phyloP scores from a whole-genome alignment of 2,329 filamentous ascomycete species.

The Talaromyces marneffei region DNA sequence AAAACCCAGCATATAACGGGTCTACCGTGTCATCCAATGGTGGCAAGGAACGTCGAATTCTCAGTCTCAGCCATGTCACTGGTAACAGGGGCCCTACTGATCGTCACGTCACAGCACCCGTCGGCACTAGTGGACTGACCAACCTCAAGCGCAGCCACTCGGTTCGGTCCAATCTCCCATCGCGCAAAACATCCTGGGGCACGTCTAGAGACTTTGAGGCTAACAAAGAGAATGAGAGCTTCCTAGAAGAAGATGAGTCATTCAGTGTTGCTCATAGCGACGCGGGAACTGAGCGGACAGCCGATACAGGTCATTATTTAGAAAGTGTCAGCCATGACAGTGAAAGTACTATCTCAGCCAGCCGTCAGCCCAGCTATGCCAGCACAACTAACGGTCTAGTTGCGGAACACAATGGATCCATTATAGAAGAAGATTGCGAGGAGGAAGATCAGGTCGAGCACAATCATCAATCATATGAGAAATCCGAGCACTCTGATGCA shows the following conservation, averaged over 20 bases:
- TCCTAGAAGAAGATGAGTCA: conserved; percentile 56
- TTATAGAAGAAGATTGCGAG: conserved; percentile 20
- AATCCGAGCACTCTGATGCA: conserved; percentile 14
- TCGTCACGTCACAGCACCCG: conserved; percentile 25
- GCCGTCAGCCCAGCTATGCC: conserved; percentile 36
- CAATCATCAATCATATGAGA: conserved; percentile 23
- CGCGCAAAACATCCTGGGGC: conserved; percentile 67
- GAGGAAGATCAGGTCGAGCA: conserved; percentile 22
- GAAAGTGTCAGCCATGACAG: conserved; percentile 35
- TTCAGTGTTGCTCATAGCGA: conserved; percentile 47
- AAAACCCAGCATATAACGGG: conserved; percentile 30
- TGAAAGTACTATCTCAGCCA: conserved; percentile 33
- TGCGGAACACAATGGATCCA: conserved; percentile 23
- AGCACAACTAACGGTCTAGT: conserved; percentile 34
- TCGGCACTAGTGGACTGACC: conserved; percentile 39
- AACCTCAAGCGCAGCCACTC: conserved; percentile 73
- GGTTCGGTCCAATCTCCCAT: conserved; percentile 57
- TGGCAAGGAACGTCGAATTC: conserved; percentile 66
- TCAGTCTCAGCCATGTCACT: conserved; percentile 85
- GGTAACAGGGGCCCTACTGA: conserved; percentile 52
- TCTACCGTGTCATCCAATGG: conserved; percentile 44
- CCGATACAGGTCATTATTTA: conserved; percentile 38
- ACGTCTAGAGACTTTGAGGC: conserved; percentile 39
- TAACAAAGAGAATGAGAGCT: conserved; percentile 58
- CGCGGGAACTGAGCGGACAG: conserved; percentile 40